Conservation (phyloP, 495 filamentous ascomycete genomes). For the Tuber indicum region DNA sequence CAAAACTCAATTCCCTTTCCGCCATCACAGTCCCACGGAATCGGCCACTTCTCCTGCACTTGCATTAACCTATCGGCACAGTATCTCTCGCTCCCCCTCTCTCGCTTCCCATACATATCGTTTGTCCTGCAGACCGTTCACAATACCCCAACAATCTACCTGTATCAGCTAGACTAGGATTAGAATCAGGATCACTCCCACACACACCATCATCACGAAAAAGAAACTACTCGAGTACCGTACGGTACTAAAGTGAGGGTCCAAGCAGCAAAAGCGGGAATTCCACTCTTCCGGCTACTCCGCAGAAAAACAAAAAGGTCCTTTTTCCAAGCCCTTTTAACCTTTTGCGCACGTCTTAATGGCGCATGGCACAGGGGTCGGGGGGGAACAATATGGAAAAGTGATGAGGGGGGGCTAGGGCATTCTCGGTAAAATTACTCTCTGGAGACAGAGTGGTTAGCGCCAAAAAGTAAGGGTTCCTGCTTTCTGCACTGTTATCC, state of each 20-base stretch:
- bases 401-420: conserved; percentile 52
- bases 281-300: not conserved
- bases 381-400: conserved; percentile 50
- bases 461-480: not conserved
- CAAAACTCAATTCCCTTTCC: not conserved
- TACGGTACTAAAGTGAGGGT: not conserved
- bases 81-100: not conserved
- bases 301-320: not conserved
- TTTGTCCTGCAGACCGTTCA: not conserved
- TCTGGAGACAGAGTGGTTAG: not conserved
- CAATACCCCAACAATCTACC: not conserved
- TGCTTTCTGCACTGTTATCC: conserved; percentile 49
- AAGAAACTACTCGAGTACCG: not conserved
- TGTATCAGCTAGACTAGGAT: not conserved
- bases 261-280: not conserved
- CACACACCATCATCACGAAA: not conserved
- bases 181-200: not conserved
- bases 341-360: not conserved
- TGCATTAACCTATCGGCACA: not conserved
- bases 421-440: conserved; percentile 50
- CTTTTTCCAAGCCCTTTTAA: not conserved
- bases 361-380: conserved; percentile 27
- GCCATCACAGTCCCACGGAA: not conserved
- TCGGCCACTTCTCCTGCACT: conserved; percentile 3
- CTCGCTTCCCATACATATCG: not conserved